Evolutionary conservation across 257 asterid genomes (phyloP).

Genomic region (Cynanchum wilfordii): DNA sequence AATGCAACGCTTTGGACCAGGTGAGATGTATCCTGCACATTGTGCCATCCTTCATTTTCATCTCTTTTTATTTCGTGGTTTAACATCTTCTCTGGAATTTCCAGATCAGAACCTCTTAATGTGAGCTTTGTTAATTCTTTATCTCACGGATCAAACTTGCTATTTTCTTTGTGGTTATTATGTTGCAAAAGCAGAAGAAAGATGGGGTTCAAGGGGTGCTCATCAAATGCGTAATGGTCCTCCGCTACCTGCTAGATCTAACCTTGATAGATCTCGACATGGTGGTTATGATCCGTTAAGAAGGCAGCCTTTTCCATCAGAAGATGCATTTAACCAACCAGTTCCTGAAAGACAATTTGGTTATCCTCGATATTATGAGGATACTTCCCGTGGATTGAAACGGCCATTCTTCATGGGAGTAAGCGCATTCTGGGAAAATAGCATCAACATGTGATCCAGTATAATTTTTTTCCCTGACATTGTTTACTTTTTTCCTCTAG

Average conservation of each 20-base stretch:
- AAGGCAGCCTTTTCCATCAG: slow-evolving; percentile 39
- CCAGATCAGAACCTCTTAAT: not conserved
- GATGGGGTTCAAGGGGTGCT: slow-evolving; percentile 48
- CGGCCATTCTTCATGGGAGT: slow-evolving; percentile 48
- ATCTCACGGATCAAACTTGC: not conserved
- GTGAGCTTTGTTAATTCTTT: not conserved
- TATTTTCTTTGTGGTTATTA: slow-evolving; percentile 2
- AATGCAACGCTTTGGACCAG: slow-evolving; percentile 42
- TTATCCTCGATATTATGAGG: slow-evolving; percentile 37
- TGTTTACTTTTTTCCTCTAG: slow-evolving; percentile 19
- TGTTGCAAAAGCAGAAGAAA: slow-evolving; percentile 36
- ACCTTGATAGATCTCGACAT: slow-evolving; percentile 32
- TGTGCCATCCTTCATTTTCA: not conserved
- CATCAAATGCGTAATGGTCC: slow-evolving; percentile 28
- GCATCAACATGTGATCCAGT: not conserved
- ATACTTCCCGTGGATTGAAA: slow-evolving; percentile 40
- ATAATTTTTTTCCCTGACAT: not conserved
- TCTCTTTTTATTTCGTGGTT: not conserved
- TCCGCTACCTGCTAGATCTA: slow-evolving; percentile 27
- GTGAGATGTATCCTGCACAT: slow-evolving; percentile 21
- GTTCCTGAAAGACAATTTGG: slow-evolving; percentile 41
- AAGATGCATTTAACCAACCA: slow-evolving; percentile 38
- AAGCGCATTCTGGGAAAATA: slow-evolving; percentile 21
- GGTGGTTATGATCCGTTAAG: slow-evolving; percentile 31
- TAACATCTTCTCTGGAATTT: not conserved